Conservation (phyloP, 257 asterid species). For the Ilex asprella region DNA sequence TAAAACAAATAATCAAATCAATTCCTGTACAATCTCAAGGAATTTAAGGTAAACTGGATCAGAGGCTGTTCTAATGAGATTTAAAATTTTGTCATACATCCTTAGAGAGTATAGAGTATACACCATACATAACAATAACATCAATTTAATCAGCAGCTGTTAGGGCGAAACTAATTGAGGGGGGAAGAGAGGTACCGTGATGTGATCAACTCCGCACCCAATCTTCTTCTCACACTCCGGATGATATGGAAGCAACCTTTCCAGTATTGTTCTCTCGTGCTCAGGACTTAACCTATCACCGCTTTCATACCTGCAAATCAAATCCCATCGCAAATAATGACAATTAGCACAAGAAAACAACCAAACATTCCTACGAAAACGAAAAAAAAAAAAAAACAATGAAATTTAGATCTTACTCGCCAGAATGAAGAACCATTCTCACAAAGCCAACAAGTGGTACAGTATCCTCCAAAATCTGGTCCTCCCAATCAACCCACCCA, state of each 20-base stretch:
- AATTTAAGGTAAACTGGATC: not conserved
- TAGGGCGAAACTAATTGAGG: not conserved
- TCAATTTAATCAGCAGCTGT: too few species aligned
- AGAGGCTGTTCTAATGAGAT: not conserved
- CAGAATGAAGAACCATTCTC: constrained; percentile 84
- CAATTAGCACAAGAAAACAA: not conserved
- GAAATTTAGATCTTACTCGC: constrained; percentile 43
- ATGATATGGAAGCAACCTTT: constrained; percentile 79
- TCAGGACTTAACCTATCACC: constrained; percentile 80
- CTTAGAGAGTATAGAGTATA: too few species aligned
- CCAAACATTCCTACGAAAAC: not conserved
- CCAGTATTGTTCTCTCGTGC: constrained; percentile 67
- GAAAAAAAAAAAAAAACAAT: not conserved
- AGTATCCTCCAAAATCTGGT: constrained; percentile 87
- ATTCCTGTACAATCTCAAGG: not conserved
- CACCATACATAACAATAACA: too few species aligned
- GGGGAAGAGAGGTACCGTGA: constrained; percentile 38
- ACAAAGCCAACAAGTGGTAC: constrained; percentile 86
- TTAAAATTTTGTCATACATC: too few species aligned
- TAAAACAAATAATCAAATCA: not conserved
- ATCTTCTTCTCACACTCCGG: constrained; percentile 69
- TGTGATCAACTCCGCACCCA: constrained; percentile 71
- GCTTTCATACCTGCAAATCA: constrained; percentile 52
- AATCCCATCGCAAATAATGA: not conserved
- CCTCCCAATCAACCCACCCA: constrained; percentile 90